Evolutionary conservation across 805 yeast species (phyloP).

Genomic region (Candida andamanensis): DNA sequence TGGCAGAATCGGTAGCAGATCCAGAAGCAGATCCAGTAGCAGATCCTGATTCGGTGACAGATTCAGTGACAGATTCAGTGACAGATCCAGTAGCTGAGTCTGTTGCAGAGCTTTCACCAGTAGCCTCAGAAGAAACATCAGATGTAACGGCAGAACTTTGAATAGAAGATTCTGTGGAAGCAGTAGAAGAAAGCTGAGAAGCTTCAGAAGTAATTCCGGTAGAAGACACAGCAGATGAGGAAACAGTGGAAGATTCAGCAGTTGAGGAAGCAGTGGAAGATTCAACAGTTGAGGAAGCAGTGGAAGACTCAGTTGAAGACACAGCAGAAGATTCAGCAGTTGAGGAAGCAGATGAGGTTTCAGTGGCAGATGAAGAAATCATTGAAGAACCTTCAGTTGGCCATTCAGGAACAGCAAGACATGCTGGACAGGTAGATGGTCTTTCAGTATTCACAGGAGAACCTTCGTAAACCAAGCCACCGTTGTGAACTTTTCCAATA

Average conservation of each 20-base stretch:
- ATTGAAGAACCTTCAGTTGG: constrained; percentile 12
- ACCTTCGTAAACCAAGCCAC: constrained; percentile 15
- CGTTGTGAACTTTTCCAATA: constrained; percentile 16
- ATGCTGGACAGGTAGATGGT: constrained; percentile 18
- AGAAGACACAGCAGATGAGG: constrained; percentile 2
- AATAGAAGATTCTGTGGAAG: constrained; percentile 1
- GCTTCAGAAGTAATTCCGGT: constrained; percentile 2
- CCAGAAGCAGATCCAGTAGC: constrained; percentile 20
- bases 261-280: constrained; percentile 8
- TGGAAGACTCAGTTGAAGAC: constrained; percentile 1
- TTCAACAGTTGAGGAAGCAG: constrained; percentile 3
- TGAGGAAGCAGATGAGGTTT: constrained; percentile 3
- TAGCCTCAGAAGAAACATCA: constrained; percentile 2
- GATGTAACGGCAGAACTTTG: constrained; percentile 1
- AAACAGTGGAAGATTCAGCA: constrained; percentile 3
- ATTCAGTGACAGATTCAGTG: constrained; percentile 10
- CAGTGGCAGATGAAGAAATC: constrained; percentile 5
- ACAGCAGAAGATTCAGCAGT: not conserved
- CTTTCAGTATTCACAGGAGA: constrained; percentile 16
- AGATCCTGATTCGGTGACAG: constrained; percentile 21
- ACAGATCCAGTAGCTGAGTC: constrained; percentile 1
- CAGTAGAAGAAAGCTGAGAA: constrained; percentile 5
- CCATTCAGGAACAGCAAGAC: constrained; percentile 13
- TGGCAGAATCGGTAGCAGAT: not conserved
- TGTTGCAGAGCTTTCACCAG: constrained; percentile 1